Evolutionary conservation across 129 eudicot species (phyloP).

Genomic region (Escallonia herrerae): DNA sequence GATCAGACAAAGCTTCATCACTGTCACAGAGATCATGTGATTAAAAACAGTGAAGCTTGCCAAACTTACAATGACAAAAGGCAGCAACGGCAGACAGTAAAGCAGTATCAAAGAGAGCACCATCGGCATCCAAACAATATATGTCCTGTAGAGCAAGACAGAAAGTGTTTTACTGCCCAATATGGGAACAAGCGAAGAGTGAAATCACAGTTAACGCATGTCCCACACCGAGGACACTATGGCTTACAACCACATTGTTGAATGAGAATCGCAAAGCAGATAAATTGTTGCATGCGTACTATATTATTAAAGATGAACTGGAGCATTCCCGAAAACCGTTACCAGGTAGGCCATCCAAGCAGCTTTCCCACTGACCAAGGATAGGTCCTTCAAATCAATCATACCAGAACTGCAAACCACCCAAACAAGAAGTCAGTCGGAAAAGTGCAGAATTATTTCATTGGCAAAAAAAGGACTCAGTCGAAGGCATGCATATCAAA

Average conservation of each 20-base stretch:
- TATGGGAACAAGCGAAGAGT: not conserved
- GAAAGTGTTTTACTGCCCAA: not conserved
- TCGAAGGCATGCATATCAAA: no score
- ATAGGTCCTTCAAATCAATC: constrained; percentile 70
- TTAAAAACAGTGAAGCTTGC: not conserved
- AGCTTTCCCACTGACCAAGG: constrained; percentile 91
- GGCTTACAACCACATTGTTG: not conserved
- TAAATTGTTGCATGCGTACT: not conserved
- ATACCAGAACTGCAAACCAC: constrained; percentile 62
- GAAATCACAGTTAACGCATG: not conserved
- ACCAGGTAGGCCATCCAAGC: constrained; percentile 99
- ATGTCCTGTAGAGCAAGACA: constrained; percentile 52
- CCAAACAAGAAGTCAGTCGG: not conserved
- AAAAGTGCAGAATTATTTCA: not conserved
- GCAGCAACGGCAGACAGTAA: constrained; percentile 86
- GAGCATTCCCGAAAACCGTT: constrained; percentile 9
- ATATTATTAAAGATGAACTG: not conserved
- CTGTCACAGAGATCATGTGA: not conserved
- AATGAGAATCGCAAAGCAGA: not conserved
- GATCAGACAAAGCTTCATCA: not conserved
- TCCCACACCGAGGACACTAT: not conserved
- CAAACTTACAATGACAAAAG: constrained; percentile 72
- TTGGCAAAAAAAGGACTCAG: no score
- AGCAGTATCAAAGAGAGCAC: constrained; percentile 91
- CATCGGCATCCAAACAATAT: constrained; percentile 96